These are phyloP conservation scores for Populus ilicifolia DNA, from an alignment of 345 rosid species.

Conservation along the genomic window DNA sequence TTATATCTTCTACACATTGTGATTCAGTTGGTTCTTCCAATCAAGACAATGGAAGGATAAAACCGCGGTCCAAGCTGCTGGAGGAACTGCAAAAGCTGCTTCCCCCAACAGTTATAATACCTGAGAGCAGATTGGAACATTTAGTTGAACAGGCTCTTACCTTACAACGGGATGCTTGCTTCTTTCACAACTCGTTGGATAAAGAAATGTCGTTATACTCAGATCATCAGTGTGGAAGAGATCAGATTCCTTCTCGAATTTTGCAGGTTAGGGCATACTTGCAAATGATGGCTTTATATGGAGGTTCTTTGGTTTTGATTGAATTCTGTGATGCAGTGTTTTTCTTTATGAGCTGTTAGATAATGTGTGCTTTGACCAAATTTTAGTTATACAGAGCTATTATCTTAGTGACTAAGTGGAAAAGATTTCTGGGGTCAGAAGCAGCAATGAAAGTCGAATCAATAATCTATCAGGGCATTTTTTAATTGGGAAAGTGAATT, in stretches of 20 bases:
- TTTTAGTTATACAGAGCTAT: background rate
- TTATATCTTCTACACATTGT: slow-evolving; percentile 36
- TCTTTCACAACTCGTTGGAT: slow-evolving; percentile 55
- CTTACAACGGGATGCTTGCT: slow-evolving; percentile 58
- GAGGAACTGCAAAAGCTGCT: slow-evolving; percentile 55
- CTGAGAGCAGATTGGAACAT: slow-evolving; percentile 65
- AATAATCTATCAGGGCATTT: background rate
- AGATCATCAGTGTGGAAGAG: slow-evolving; percentile 63
- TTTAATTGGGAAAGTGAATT: background rate
- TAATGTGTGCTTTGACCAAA: background rate
- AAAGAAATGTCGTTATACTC: slow-evolving; percentile 55
- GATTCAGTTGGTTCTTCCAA: slow-evolving; percentile 21
- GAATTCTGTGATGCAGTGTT: background rate
- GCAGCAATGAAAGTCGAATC: background rate
- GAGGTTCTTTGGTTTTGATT: background rate
- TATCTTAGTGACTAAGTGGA: background rate
- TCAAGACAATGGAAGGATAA: slow-evolving; percentile 28
- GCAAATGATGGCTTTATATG: background rate
- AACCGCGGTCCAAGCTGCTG: slow-evolving; percentile 45
- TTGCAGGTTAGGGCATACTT: slow-evolving; percentile 50
- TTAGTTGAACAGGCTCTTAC: slow-evolving; percentile 64
- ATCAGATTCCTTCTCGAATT: slow-evolving; percentile 62
- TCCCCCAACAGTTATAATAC: slow-evolving; percentile 60
- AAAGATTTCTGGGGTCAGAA: background rate
- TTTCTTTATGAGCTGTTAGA: background rate